Evolutionary conservation across 2,329 filamentous ascomycete species (phyloP), one percentile per base, ranked within the genome.

Genomic region (Colletotrichum tofieldiae): DNA sequence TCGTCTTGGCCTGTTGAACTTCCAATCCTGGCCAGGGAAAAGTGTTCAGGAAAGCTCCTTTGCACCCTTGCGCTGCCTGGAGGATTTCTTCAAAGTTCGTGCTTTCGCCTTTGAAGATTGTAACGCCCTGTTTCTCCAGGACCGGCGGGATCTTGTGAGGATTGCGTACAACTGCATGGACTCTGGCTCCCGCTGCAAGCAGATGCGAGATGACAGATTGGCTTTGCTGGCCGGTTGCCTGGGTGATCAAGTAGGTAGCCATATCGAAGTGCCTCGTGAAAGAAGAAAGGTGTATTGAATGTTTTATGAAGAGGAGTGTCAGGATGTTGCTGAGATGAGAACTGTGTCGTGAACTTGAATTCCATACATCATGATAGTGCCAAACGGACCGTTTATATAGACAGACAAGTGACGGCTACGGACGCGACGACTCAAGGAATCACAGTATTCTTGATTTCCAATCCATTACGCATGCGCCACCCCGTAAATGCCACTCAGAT

Each of bases 161-260:
- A 55, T 83, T 74, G 56, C 81, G 81, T 0, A 83, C 81, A 4
- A 84, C 65, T 0, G 79, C 82, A 43, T 83, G 81, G 61, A 83
- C 69, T 26, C 79, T 80, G 51, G 75, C 77, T 14, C 81, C 81
- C 0, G 80, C 76, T 26, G 73, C 68, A 7, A 83, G 80, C 1
- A 84, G 78, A 26, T 82, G 76, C 2, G 37, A 76, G 71, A 82
- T 80, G 43, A 75, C 73, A 71, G 73, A 78, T 60, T 73, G 77
- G 67, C 77, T 76, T 67, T 83, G 81, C 5, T 78, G 73, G 43
- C 81, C 81, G 12, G 81, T 79, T 16, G 81, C 81, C 60, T 82
- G 80, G 0, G 80, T 81, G 71, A 82, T 65, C 1, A 83, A 77
- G 59, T 80, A 82, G 59, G 78, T 78, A n/a, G 79, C 41, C 80